A percentile compares a stretch with the other conserved stretches of the same genome.
Conservation (phyloP, 108 stramenopile genomes). For the Poteriospumella lacustris region DNA sequence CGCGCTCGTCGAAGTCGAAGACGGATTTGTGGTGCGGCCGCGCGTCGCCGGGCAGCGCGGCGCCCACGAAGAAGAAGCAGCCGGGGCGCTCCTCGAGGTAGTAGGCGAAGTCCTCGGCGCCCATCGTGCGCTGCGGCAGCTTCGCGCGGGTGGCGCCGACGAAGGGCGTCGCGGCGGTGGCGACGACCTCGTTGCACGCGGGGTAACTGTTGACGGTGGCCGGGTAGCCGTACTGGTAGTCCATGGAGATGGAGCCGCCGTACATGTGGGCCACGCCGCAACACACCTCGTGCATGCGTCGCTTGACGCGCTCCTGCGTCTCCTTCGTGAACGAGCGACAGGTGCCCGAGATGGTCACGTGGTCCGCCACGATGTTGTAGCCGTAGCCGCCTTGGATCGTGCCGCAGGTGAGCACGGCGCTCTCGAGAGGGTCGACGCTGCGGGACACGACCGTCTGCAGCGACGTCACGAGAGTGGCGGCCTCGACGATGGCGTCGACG, state of each 20-base stretch:
- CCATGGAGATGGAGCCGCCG: conserved; percentile 39
- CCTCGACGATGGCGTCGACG: conserved; percentile 75
- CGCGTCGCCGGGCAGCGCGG: conserved; percentile 15
- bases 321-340: conserved; percentile 73
- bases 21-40: conserved; percentile 30
- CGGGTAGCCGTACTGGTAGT: conserved; percentile 67
- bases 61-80: conserved; percentile 28
- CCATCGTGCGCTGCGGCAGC: conserved; percentile 74
- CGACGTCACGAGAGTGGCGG: conserved; percentile 68
- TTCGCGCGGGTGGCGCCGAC: conserved; percentile 45
- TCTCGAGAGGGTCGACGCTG: conserved; percentile 39
- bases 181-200: conserved; percentile 55
- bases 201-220: conserved; percentile 76
- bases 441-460: conserved; percentile 75
- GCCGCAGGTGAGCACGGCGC: not conserved
- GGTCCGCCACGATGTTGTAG: conserved; percentile 23
- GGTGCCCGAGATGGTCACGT: conserved; percentile 54
- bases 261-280: conserved; percentile 59
- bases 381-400: conserved; percentile 49
- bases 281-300: conserved; percentile 60
- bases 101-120: conserved; percentile 83
- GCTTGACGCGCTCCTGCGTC: conserved; percentile 50
- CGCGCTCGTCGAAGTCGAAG: conserved; percentile 28
- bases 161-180: conserved; percentile 55
- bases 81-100: conserved; percentile 53